phyloP scores from a whole-genome alignment of 139 green algal species.

The Chlamydomonas eustigma region DNA sequence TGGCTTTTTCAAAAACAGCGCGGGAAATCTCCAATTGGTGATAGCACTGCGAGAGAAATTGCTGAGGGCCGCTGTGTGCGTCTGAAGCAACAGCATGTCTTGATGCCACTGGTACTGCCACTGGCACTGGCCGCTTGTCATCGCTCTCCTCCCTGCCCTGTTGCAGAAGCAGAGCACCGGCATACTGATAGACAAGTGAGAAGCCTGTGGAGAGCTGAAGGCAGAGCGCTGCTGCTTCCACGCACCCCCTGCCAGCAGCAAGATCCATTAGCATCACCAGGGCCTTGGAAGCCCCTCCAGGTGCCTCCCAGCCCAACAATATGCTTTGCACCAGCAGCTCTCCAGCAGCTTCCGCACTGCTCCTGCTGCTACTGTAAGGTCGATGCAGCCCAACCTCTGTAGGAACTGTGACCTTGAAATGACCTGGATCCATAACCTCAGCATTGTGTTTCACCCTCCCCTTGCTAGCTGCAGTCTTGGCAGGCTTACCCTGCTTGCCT shows the following conservation, averaged over 20 bases:
- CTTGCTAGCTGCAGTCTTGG: no score
- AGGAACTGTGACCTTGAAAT: no score
- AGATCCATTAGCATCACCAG: neutral
- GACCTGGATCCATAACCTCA: no score
- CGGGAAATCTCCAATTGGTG: neutral
- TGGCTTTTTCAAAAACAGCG: neutral
- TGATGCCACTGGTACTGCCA: no score
- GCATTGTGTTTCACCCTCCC: no score
- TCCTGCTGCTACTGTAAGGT: no score
- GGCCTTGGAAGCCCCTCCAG: neutral
- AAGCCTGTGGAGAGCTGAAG: conserved; percentile 2
- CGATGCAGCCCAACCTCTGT: no score
- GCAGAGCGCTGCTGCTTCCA: neutral
- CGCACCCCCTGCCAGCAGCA: neutral
- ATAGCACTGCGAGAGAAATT: neutral
- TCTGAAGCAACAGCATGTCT: no score
- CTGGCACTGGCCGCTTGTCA: neutral
- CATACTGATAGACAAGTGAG: conserved; percentile 2
- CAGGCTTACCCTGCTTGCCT: no score
- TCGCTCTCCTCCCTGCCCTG: neutral
- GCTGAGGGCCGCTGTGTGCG: no score
- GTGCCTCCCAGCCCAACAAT: neutral
- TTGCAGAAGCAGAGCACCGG: neutral
- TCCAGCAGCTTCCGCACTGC: no score
- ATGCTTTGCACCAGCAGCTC: neutral